Evolutionary conservation across 345 rosid species (phyloP), one percentile per base, ranked within the genome.

Genomic region (Brassica carinata): DNA sequence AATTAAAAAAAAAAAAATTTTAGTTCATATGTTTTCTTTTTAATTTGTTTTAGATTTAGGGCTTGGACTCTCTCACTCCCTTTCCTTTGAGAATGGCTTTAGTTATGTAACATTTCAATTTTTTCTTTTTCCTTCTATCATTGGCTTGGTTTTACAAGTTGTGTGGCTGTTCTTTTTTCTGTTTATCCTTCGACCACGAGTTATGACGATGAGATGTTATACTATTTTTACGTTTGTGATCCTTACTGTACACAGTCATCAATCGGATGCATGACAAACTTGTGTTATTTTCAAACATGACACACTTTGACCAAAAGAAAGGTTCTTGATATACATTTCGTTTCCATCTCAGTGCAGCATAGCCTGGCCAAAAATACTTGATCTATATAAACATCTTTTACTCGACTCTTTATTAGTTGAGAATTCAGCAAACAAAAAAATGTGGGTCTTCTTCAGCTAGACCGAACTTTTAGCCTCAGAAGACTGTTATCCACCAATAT

Each of bases 101-200:
- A 53, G 58, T 80, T 66, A 78, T 77, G 75, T 74, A 80, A 69
- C 89, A 83, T 81, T 84, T 84, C 87, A 81, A 34, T 85, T 78
- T 86, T 85, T 86, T 65, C 7, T 53, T 53, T 53, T 48, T 8
- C 5, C 18, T 1, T 57, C 62, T n/a, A 70, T 68, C 79, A 57
- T 26, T 69, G 33, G 68, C 63, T 69, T 64, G 29, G 53, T 68
- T 72, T 30, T 2, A 9, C 5, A 51, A 53, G 2, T 6, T 26
- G 23, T 34, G 23, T 51, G 23, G 17, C 14, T 62, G 17, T 13
- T 23, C 26, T 23, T 23, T 23, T 23, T 34, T 5, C 38, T 34
- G 38, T 34, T 34, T 34, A 34, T 6, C 38, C 38, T 33, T 33
- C 38, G 38, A 5, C 38, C 38, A 33, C 7, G 1, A 33, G 38